phyloP scores from a whole-genome alignment of 2,329 filamentous ascomycete species.

The Neonectria magnoliae region DNA sequence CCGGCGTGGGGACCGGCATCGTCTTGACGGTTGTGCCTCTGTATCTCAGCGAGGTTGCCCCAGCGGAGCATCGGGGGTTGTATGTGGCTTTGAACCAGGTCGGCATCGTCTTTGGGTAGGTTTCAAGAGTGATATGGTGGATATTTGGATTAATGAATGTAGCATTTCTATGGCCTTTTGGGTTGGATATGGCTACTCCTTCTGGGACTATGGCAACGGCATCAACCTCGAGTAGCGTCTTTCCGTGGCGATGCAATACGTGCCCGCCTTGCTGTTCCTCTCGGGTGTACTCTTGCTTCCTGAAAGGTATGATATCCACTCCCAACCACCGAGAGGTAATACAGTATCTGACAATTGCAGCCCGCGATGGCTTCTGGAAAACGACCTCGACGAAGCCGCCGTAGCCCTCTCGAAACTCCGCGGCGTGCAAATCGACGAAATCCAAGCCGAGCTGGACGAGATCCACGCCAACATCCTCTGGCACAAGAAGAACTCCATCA shows the following conservation, averaged over 20 bases:
- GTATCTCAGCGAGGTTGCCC: conserved; percentile 68
- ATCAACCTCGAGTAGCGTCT: conserved; percentile 62
- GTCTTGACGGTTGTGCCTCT: conserved; percentile 66
- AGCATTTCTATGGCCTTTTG: conserved; percentile 45
- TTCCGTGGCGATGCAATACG: conserved; percentile 61
- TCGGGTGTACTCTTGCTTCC: conserved; percentile 61
- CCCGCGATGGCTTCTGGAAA: conserved; percentile 67
- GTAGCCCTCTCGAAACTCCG: conserved; percentile 60
- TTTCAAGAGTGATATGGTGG: background rate
- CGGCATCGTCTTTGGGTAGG: conserved; percentile 65
- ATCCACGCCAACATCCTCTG: conserved; percentile 56
- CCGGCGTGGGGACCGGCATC: conserved; percentile 63
- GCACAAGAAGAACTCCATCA: conserved; percentile 36
- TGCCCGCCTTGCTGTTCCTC: conserved; percentile 61
- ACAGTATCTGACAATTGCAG: conserved; percentile 34
- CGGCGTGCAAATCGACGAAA: conserved; percentile 50
- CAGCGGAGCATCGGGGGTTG: conserved; percentile 62
- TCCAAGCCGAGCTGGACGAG: conserved; percentile 50
- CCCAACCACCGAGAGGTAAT: too few relatives aligned
- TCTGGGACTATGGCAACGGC: conserved; percentile 59
- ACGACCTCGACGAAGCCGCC: conserved; percentile 56
- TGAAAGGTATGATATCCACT: conserved; percentile 58
- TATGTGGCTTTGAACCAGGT: conserved; percentile 70
- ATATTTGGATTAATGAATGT: background rate
- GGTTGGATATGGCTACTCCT: conserved; percentile 66